Percentiles rank a stretch among this genome's conserved stretches.
Evolutionary conservation across 768 basidiomycete genomes (phyloP).

Genomic region (Imleria badia): DNA sequence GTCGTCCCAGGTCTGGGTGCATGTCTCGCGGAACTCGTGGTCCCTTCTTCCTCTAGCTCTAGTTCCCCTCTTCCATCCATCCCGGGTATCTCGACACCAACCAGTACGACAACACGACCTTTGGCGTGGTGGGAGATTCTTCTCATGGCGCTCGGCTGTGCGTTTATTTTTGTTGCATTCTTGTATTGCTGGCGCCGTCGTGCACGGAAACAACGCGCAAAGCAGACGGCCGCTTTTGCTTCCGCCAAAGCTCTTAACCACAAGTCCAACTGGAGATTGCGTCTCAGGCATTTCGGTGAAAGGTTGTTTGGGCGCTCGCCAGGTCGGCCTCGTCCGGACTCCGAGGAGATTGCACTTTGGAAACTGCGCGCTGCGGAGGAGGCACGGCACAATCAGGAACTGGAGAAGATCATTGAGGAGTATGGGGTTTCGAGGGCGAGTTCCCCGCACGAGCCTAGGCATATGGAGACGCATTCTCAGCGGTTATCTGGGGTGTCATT

Average conservation of each 20-base stretch:
- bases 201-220: slow-evolving; percentile 64
- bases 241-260: slow-evolving; percentile 52
- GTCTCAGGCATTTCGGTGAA: slow-evolving; percentile 56
- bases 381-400: slow-evolving; percentile 44
- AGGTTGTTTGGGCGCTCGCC: slow-evolving; percentile 52
- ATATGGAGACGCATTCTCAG: slow-evolving; percentile 26
- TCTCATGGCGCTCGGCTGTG: slow-evolving; percentile 78
- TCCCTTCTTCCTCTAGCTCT: slow-evolving; percentile 43
- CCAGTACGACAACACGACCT: slow-evolving; percentile 33
- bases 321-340: slow-evolving; percentile 28
- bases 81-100: slow-evolving; percentile 59
- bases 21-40: slow-evolving; percentile 73
- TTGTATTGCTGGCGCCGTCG: slow-evolving; percentile 70
- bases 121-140: slow-evolving; percentile 84
- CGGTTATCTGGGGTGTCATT: slow-evolving; percentile 51
- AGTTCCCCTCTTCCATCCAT: slow-evolving; percentile 48
- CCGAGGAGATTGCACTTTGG: slow-evolving; percentile 51
- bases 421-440: slow-evolving; percentile 47
- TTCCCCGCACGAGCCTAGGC: slow-evolving; percentile 34
- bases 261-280: slow-evolving; percentile 52
- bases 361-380: slow-evolving; percentile 52
- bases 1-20: slow-evolving; percentile 72
- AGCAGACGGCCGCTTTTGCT: slow-evolving; percentile 66
- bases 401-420: slow-evolving; percentile 51
- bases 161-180: slow-evolving; percentile 70